Evolutionary conservation across 164 flowering plant species (phyloP), one percentile per base, ranked within the genome.

Genomic region (Berberis vulgaris): DNA sequence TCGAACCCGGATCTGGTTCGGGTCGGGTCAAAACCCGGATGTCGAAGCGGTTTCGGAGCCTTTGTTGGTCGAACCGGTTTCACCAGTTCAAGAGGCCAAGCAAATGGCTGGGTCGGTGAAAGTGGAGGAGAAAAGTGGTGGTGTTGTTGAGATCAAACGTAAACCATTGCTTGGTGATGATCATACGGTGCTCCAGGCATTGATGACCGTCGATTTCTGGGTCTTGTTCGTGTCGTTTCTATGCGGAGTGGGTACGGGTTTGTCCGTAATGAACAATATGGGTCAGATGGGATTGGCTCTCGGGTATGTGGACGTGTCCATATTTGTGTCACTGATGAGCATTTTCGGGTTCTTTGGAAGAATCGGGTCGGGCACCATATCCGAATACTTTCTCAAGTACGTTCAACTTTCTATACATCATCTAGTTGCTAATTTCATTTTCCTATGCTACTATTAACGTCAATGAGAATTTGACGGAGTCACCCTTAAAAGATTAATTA

Each of bases 341-440:
- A 87, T 92, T 40, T 87, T 82, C 78, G 98, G 98, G 1, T 89
- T 92, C 40, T 89, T 92, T 57, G 96, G 98, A 3, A 84, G 96
- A 40, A 89, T 92, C 66, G 45, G 70, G 6, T 89, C 96, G 6
- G 98, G 98, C 8, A 49, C 79, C 5, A 69, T 78, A 5, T 89
- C 98, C 0, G 96, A 92, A 73, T 79, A 81, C 73, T 89, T 80
- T 74, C 76, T 89, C 79, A 77, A 73, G 98, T 89, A 79, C 71
- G 88, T 72, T 26, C 26, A 26, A 1, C 44, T 7, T 40, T 2
- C 41, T 52, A 10, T 11, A 10, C 2, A 4, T 2, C n/a, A 52
- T 11, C 8, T 46, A 5, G 49, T 46, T 46, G 5, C 49, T 26
- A 26, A 26, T 26, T 26, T 26, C 26, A 0, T 26, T 26, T 26